These are phyloP conservation scores for Fomitopsis serialis DNA, from an alignment of 768 basidiomycete genomes.

Conservation along the genomic window DNA sequence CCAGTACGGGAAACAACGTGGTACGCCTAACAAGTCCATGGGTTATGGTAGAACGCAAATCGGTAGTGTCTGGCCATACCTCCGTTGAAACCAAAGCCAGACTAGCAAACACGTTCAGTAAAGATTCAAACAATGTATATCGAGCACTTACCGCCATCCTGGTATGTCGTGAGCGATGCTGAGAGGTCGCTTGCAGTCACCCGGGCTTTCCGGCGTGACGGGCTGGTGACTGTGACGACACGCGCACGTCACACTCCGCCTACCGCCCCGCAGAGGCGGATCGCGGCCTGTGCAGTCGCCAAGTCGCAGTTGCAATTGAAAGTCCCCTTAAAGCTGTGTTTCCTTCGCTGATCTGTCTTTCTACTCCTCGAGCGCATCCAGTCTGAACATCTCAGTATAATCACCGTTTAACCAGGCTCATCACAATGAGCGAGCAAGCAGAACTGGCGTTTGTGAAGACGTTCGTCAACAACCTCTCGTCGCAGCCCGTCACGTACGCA, in stretches of 20 bases:
- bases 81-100: constrained; percentile 40
- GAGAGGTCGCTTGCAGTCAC: constrained; percentile 1
- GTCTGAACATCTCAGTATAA: too few relatives aligned
- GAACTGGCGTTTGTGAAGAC: constrained; percentile 61
- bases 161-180: neutral
- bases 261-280: too few relatives aligned
- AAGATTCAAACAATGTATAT: neutral
- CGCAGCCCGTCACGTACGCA: constrained; percentile 61
- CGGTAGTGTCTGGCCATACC: neutral
- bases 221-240: neutral
- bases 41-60: neutral
- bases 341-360: neutral
- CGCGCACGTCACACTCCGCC: neutral
- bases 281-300: too few relatives aligned
- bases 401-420: neutral
- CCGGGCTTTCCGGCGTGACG: neutral
- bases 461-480: constrained; percentile 56
- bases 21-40: constrained; percentile 48
- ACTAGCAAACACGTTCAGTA: constrained; percentile 30
- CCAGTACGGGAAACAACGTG: constrained; percentile 89
- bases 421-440: constrained; percentile 48
- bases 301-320: too few relatives aligned
- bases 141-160: constrained; percentile 21
- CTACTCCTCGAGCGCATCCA: neutral
- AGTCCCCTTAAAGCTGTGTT: too few relatives aligned